Conservation (phyloP, 805 yeast genomes). For the Ogataea methanolica region DNA sequence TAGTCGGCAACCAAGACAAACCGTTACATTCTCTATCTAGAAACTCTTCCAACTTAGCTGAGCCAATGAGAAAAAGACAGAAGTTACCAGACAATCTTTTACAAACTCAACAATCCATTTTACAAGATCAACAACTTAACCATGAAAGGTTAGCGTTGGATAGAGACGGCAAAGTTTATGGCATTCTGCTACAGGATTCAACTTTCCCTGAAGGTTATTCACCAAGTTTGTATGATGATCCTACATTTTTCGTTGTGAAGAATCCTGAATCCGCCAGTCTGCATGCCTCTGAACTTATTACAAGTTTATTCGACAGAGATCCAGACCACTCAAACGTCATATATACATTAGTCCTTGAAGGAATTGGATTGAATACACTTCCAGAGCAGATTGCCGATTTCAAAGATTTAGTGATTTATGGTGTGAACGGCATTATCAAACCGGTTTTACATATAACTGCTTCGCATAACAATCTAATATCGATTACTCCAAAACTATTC, state of each 20-base stretch:
- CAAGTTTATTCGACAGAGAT: constrained; percentile 41
- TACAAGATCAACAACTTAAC: neutral
- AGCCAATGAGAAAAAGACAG: constrained; percentile 24
- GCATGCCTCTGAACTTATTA: constrained; percentile 38
- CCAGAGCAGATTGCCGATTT: constrained; percentile 59
- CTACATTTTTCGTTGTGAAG: constrained; percentile 27
- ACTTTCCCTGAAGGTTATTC: constrained; percentile 26
- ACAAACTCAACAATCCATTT: neutral
- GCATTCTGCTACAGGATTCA: constrained; percentile 25
- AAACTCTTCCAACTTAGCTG: constrained; percentile 16
- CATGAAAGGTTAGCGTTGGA: constrained; percentile 45
- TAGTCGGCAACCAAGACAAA: constrained; percentile 4
- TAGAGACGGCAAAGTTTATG: constrained; percentile 36
- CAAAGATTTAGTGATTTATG: constrained; percentile 46
- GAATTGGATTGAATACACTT: constrained; percentile 40
- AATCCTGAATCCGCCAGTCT: constrained; percentile 17
- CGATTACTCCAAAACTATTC: constrained; percentile 47
- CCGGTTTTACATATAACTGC: constrained; percentile 45
- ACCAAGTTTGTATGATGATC: constrained; percentile 30
- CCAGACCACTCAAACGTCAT: constrained; percentile 26
- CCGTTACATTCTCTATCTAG: constrained; percentile 2
- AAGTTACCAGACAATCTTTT: constrained; percentile 7
- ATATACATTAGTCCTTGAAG: constrained; percentile 43
- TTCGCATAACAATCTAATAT: constrained; percentile 43
- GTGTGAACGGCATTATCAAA: constrained; percentile 27